phyloP scores from a whole-genome alignment of 192 early-diverging fungal species.

The Coemansia sp. region DNA sequence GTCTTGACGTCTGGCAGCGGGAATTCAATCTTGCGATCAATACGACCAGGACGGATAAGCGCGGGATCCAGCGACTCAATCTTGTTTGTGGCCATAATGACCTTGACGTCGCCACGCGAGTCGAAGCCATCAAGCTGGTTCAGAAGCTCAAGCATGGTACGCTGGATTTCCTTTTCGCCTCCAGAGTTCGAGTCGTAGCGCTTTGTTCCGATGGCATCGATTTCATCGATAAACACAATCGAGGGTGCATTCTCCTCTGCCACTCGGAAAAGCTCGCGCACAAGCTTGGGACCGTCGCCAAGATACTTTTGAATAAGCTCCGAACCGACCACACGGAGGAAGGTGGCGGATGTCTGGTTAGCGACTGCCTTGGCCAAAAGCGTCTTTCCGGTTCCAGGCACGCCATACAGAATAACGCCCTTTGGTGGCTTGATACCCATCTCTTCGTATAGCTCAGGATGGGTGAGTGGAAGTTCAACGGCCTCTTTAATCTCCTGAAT shows the following conservation, averaged over 20 bases:
- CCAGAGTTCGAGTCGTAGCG: constrained; percentile 94
- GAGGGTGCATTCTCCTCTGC: constrained; percentile 95
- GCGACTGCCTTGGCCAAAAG: constrained; percentile 97
- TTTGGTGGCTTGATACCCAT: constrained; percentile 99
- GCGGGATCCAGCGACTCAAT: constrained; percentile 97
- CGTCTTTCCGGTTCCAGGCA: constrained; percentile 92
- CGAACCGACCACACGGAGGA: constrained; percentile 95
- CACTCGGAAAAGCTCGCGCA: constrained; percentile 95
- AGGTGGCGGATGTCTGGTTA: constrained; percentile 96
- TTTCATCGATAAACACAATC: constrained; percentile 99
- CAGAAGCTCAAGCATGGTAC: constrained; percentile 95
- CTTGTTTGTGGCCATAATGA: constrained; percentile 99
- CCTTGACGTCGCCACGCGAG: constrained; percentile 93
- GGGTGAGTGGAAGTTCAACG: constrained; percentile 95
- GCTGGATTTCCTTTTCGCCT: constrained; percentile 95
- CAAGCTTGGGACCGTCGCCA: constrained; percentile 96
- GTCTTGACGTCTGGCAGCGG: constrained; percentile 95
- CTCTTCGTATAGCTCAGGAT: constrained; percentile 96
- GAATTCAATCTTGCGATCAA: constrained; percentile 99
- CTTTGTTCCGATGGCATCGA: constrained; percentile 98
- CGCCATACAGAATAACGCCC: constrained; percentile 95
- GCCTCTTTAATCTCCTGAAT: constrained; percentile 98
- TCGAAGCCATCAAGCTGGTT: constrained; percentile 99
- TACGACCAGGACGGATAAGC: constrained; percentile 92
- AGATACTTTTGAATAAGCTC: constrained; percentile 99